Percentiles rank a stretch among this genome's conserved stretches.
phyloP scores from a whole-genome alignment of 352 stramenopile species.

The Pythium chondricola region DNA sequence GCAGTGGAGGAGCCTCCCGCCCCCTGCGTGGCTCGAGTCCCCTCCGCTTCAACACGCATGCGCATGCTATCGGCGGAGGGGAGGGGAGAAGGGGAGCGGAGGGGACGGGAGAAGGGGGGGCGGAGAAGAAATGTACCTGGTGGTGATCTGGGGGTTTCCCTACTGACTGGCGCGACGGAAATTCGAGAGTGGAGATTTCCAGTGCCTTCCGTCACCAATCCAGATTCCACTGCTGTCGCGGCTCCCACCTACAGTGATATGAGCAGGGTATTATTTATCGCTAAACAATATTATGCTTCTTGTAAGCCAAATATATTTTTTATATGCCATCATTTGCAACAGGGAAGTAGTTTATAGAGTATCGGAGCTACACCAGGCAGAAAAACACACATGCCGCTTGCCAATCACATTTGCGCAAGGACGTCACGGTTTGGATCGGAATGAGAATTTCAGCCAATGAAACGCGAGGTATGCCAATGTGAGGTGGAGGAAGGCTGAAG shows the following conservation, averaged over 20 bases:
- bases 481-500: conserved; percentile 13
- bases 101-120: too few species aligned
- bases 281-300: background rate
- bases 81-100: too few species aligned
- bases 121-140: too few species aligned
- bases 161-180: conserved; percentile 21
- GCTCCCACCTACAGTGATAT: background rate
- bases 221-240: conserved; percentile 1
- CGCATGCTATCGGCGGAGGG: too few species aligned
- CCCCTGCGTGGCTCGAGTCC: too few species aligned
- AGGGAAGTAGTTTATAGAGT: too few species aligned
- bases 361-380: conserved; percentile 15
- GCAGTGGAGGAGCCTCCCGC: too few species aligned
- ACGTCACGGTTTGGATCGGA: conserved; percentile 6
- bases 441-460: conserved; percentile 16
- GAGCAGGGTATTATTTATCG: background rate
- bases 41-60: too few species aligned
- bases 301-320: too few species aligned
- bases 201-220: background rate
- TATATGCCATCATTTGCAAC: too few species aligned
- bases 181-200: conserved; percentile 22
- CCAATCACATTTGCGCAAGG: conserved; percentile 11
- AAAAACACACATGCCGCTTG: conserved; percentile 6
- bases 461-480: conserved; percentile 1
- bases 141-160: conserved; percentile 11